Evolutionary conservation across 2,329 filamentous ascomycete species (phyloP).

Genomic region (Lasiodiplodia sp.): DNA sequence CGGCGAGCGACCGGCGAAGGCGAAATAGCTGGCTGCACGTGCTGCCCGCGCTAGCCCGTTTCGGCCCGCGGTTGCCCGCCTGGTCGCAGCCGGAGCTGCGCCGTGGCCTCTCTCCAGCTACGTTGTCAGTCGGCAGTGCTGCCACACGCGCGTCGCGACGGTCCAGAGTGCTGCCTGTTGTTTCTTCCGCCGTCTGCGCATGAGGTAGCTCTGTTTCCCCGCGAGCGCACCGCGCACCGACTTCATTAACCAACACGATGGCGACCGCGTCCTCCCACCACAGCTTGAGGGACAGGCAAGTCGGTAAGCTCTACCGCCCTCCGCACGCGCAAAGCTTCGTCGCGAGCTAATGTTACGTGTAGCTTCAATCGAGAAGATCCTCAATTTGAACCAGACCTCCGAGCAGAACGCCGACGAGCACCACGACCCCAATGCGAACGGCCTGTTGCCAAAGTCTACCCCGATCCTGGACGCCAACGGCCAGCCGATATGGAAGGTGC

Average conservation of each 20-base stretch:
- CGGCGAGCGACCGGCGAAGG: conserved; percentile 32
- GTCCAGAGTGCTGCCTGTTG: background rate
- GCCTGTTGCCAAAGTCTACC: conserved; percentile 71
- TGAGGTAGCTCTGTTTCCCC: conserved; percentile 30
- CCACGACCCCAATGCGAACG: conserved; percentile 69
- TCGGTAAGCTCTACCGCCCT: conserved; percentile 61
- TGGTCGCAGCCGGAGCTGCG: conserved; percentile 12
- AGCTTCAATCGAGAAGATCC: conserved; percentile 94
- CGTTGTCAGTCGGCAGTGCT: conserved; percentile 1
- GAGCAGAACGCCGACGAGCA: conserved; percentile 61
- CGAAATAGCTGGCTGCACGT: conserved; percentile 29
- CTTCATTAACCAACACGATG: conserved; percentile 53
- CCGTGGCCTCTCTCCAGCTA: conserved; percentile 27
- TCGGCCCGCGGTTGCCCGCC: conserved; percentile 9
- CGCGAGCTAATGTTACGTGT: conserved; percentile 33
- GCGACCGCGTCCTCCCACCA: conserved; percentile 54
- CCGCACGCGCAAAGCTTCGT: conserved; percentile 4
- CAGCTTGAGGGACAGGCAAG: conserved; percentile 74
- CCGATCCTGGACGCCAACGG: conserved; percentile 85
- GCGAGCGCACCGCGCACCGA: conserved; percentile 40
- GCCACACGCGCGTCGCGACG: conserved; percentile 17
- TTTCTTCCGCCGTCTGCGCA: conserved; percentile 20
- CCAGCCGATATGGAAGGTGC: conserved; percentile 95
- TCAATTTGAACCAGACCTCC: conserved; percentile 84
- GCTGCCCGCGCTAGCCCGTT: conserved; percentile 21